Conservation (phyloP, 805 yeast species). For the Monosporozyma aquatica region DNA sequence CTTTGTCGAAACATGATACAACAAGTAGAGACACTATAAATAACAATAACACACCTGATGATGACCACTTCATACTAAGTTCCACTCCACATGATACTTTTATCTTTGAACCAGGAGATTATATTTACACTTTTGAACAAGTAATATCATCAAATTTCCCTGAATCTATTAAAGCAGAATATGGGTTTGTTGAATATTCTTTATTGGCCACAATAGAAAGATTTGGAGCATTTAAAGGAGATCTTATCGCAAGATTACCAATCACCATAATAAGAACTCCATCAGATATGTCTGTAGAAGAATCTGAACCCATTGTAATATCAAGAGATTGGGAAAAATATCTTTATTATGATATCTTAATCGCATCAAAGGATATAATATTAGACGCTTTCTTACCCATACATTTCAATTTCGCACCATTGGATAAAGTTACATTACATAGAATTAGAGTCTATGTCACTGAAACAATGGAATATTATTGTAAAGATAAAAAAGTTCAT, state of each 20-base stretch:
- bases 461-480: constrained; percentile 84
- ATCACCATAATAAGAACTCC: constrained; percentile 67
- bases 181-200: constrained; percentile 68
- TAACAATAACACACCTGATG: too few species aligned
- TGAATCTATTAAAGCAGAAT: constrained; percentile 67
- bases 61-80: background rate
- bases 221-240: constrained; percentile 78
- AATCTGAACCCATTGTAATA: constrained; percentile 87
- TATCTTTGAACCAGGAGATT: constrained; percentile 77
- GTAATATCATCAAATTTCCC: constrained; percentile 76
- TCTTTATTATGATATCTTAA: constrained; percentile 77
- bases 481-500: constrained; percentile 79
- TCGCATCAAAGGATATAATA: constrained; percentile 82
- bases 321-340: constrained; percentile 91
- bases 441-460: constrained; percentile 78
- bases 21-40: too few species aligned
- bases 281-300: constrained; percentile 70
- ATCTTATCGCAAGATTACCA: constrained; percentile 53
- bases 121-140: constrained; percentile 85
- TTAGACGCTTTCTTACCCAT: constrained; percentile 78
- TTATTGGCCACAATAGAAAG: constrained; percentile 67
- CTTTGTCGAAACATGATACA: too few species aligned
- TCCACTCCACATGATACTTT: constrained; percentile 24
- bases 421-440: constrained; percentile 79
- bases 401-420: constrained; percentile 73